Evolutionary conservation across 73 alveolate species (phyloP), one percentile per base, ranked within the genome.

Genomic region (Blepharisma stoltei): DNA sequence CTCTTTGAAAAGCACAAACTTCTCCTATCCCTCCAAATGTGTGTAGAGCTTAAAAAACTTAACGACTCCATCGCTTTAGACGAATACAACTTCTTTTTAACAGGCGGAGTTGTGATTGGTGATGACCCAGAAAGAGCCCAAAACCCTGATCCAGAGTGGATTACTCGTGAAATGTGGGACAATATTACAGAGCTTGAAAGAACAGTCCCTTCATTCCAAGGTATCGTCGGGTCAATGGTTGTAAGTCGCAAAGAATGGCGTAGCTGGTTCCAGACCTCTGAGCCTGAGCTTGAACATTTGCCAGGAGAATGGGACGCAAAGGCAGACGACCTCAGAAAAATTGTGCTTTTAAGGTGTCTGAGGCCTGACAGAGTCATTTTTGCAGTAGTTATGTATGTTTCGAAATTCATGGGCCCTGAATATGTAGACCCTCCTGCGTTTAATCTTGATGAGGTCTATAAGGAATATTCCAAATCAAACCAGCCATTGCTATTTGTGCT

Each of bases 221-320:
- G 27, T 32, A 78, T 83, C 0, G 78, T 71, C 7, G 85, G 86
- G 71, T 93, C 98, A 18, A 85, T 94, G 73, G 85, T 97, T 55
- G 97, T 89, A 46, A 94, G 96, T 65, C 92, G 96, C 81, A 95
- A 96, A 69, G 99, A 97, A 78, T 95, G 99, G 99, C 92, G 94
- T 70, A 97, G 97, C 80, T 95, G 99, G 99, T 97, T 91, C 84
- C 93, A 90, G 86, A 83, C 92, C 46, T 84, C 97, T 6, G 95
- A 90, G 54, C 99, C 99, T 9, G 99, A 98, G 88, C 86, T 76
- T 41, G 91, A 92, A 32, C 87, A 88, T 71, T 86, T 98, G 60
- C 99, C 99, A 6, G 99, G 99, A 27, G 99, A 98, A 87, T 98
- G 99, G 99, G 99, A 98, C 69, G 92, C 83, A n/a, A 55, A 3